Base-by-base conservation (phyloP, 192 early-diverging fungal species). In the Phycomyces nitens region DNA sequence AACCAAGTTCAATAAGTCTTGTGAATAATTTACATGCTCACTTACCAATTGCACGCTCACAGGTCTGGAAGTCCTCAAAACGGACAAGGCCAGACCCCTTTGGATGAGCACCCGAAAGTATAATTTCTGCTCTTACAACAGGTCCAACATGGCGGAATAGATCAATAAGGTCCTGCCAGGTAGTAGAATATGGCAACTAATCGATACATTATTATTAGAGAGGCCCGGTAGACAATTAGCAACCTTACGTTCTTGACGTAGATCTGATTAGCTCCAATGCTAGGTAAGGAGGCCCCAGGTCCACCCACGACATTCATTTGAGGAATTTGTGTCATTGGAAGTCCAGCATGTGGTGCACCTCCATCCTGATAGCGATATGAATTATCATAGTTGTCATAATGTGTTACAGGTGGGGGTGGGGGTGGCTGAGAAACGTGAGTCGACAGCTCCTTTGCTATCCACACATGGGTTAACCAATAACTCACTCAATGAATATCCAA, bases 101-200 rank as follows among this genome's bases (percentile, higher is more conserved):
- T 20, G 83, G 77, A 42, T 79, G 72, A 9, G 81, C 83, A 65
- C 60, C 68, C 10, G 64, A 58, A 59, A 64, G 42, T 21, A 85
- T 61, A 51, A 80, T 76, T 42, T 85, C 81, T 12, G 80, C 58
- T 62, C 74, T 65, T 8, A 80, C 29, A 50, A 85, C 77, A 53
- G 75, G 72, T 3, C 75, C 75, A 58, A 60, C 56, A 52, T 77
- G 74, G 49, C 77, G 78, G 55, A 85, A 85, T 20, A 82, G 54
- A 38, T 82, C 83, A 58, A 76, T 81, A 8, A 85, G 52, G 50
- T 85, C 83, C 47, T 83, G 74, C 56, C 78, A 72, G 9, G 81
- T 85, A 10, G 83, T 85, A 12, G 81, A 75, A n/a, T 78, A 83
- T 3, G 83, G 81, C 16, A 85, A 41, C 83, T 85, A 52, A 44